Conservation (phyloP, 495 filamentous ascomycete species). For the Chaetomium tenue region DNA sequence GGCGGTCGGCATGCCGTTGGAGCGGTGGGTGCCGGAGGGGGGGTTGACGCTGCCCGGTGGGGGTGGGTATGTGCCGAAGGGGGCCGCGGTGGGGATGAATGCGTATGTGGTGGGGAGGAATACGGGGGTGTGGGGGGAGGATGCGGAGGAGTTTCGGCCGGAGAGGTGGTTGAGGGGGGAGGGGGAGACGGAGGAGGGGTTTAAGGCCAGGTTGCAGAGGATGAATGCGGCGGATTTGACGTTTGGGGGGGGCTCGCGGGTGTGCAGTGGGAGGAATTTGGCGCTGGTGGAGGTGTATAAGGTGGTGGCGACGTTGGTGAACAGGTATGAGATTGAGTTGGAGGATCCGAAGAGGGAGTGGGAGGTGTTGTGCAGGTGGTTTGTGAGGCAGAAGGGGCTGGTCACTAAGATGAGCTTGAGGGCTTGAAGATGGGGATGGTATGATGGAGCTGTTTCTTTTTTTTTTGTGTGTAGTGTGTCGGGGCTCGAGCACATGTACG, state of each 20-base stretch:
- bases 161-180: slow-evolving; percentile 46
- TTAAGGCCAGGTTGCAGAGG: slow-evolving; percentile 21
- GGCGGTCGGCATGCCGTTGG: slow-evolving; percentile 51
- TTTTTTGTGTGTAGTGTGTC: too few relatives aligned
- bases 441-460: too few relatives aligned
- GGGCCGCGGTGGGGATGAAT: slow-evolving; percentile 36
- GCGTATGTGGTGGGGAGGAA: slow-evolving; percentile 39
- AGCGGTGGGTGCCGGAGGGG: slow-evolving; percentile 55
- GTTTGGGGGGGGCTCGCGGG: slow-evolving; percentile 61
- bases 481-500: too few relatives aligned
- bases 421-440: neutral
- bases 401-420: slow-evolving; percentile 11
- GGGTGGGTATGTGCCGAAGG: slow-evolving; percentile 48
- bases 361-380: slow-evolving; percentile 22
- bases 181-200: slow-evolving; percentile 31
- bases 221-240: slow-evolving; percentile 34
- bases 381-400: slow-evolving; percentile 22
- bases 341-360: slow-evolving; percentile 24
- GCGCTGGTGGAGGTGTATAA: slow-evolving; percentile 63
- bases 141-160: slow-evolving; percentile 51
- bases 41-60: slow-evolving; percentile 56
- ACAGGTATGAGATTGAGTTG: slow-evolving; percentile 45
- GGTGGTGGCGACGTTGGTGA: slow-evolving; percentile 59
- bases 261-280: slow-evolving; percentile 65
- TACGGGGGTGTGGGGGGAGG: slow-evolving; percentile 46